A percentile compares a stretch with the other conserved stretches of the same genome.
These are phyloP conservation scores for Spergularia bocconei DNA, from an alignment of 148 eudicot species.

Conservation along the genomic window DNA sequence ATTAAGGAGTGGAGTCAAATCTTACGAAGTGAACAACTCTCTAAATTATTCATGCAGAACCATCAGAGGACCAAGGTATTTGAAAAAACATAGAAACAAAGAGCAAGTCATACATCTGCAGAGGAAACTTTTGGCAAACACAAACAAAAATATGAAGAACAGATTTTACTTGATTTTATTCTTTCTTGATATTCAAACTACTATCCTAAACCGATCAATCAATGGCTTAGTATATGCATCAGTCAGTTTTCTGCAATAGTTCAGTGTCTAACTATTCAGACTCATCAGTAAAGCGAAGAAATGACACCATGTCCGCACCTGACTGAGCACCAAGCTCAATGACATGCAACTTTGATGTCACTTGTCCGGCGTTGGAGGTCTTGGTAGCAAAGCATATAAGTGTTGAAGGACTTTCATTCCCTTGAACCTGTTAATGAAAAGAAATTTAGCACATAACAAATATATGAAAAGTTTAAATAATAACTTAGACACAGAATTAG, in stretches of 20 bases:
- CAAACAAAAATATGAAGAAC: neutral
- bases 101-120: neutral
- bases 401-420: constrained; percentile 79
- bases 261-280: neutral
- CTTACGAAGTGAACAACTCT: neutral
- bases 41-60: neutral
- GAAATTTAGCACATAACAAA: neutral
- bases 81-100: neutral
- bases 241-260: neutral
- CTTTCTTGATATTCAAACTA: too few species aligned
- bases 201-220: neutral
- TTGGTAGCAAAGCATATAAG: constrained; percentile 88
- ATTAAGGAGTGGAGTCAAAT: neutral
- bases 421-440: constrained; percentile 47
- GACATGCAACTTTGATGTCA: constrained; percentile 80
- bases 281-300: neutral
- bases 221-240: neutral
- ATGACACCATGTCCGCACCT: constrained; percentile 33
- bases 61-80: neutral
- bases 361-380: constrained; percentile 76
- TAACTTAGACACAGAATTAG: neutral
- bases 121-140: neutral
- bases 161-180: neutral
- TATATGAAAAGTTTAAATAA: neutral
- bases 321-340: constrained; percentile 98